These are phyloP conservation scores for Rhodosporidiobolus sp. DNA, from an alignment of 768 basidiomycete species.

Conservation along the genomic window DNA sequence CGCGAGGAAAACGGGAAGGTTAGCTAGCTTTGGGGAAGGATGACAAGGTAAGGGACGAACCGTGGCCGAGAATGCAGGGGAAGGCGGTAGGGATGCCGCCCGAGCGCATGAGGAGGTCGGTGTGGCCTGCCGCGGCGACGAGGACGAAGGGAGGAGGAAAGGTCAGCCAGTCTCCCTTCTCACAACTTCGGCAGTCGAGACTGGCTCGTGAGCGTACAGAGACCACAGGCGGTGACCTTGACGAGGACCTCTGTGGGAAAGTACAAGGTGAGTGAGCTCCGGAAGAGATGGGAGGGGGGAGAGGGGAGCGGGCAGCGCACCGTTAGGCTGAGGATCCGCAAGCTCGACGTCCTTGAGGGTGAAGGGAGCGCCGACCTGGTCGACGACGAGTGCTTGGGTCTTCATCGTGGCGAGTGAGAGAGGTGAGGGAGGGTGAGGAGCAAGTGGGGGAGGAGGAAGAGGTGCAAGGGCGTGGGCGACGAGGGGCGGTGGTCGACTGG, in stretches of 20 bases:
- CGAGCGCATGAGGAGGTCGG: constrained; percentile 17
- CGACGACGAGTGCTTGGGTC: constrained; percentile 21
- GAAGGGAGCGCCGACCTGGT: constrained; percentile 1
- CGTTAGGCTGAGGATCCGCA: constrained; percentile 24
- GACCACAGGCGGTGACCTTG: constrained; percentile 14
- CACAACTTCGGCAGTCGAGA: too few relatives aligned
- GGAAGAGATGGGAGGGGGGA: not conserved
- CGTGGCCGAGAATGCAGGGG: constrained; percentile 23
- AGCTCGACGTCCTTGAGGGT: constrained; percentile 27
- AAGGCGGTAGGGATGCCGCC: constrained; percentile 23
- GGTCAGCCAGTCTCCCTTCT: not conserved
- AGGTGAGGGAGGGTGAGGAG: not conserved
- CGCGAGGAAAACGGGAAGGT: not conserved
- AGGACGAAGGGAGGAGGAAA: too few relatives aligned
- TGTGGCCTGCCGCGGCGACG: constrained; percentile 25
- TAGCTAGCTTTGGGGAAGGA: not conserved
- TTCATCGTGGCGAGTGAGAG: not conserved
- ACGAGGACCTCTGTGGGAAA: constrained; percentile 36
- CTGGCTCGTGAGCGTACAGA: not conserved
- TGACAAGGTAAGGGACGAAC: not conserved
- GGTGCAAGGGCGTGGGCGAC: not conserved
- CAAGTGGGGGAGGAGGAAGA: not conserved
- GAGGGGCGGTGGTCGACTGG: not conserved
- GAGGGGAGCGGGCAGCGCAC: not conserved
- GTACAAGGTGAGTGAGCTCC: not conserved